Conservation (phyloP, 164 flowering plant genomes). For the Tinospora cordifolia region DNA sequence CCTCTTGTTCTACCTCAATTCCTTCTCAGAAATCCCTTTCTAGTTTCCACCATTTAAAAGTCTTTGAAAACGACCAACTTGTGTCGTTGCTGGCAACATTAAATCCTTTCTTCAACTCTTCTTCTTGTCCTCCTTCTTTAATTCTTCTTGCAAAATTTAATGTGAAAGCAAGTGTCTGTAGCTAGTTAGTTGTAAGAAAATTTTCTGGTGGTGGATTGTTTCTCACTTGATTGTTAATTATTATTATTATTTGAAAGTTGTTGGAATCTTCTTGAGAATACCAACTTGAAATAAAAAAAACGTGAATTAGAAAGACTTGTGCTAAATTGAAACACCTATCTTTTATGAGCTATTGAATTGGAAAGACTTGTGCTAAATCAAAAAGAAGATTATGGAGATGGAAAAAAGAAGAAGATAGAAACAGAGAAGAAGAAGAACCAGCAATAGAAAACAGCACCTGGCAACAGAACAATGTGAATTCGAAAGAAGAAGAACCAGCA, state of each 20-base stretch:
- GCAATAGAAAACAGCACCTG: no score
- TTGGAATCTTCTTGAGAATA: no score
- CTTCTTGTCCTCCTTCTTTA: slow-evolving; percentile 20
- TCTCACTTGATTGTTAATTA: slow-evolving; percentile 13
- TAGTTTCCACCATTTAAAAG: slow-evolving; percentile 17
- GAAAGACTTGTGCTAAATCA: no score
- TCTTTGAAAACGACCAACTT: slow-evolving; percentile 36
- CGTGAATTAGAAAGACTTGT: no score
- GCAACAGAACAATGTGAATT: no score
- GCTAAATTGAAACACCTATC: no score
- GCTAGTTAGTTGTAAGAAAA: not conserved
- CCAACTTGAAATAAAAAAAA: no score
- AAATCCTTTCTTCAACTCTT: slow-evolving; percentile 17
- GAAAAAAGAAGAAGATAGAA: no score
- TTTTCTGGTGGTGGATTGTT: not conserved
- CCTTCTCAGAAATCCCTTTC: slow-evolving; percentile 11
- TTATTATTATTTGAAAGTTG: not conserved
- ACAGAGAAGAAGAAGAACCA: no score
- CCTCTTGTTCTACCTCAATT: not conserved
- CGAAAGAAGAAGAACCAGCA: no score
- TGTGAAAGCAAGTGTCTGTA: slow-evolving; percentile 9
- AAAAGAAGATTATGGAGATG: no score
- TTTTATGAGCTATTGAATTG: no score
- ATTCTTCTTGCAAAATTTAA: slow-evolving; percentile 21
- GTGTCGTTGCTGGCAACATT: slow-evolving; percentile 17